Conservation (phyloP, 495 filamentous ascomycete species). For the Podospora pseudopauciseta region DNA sequence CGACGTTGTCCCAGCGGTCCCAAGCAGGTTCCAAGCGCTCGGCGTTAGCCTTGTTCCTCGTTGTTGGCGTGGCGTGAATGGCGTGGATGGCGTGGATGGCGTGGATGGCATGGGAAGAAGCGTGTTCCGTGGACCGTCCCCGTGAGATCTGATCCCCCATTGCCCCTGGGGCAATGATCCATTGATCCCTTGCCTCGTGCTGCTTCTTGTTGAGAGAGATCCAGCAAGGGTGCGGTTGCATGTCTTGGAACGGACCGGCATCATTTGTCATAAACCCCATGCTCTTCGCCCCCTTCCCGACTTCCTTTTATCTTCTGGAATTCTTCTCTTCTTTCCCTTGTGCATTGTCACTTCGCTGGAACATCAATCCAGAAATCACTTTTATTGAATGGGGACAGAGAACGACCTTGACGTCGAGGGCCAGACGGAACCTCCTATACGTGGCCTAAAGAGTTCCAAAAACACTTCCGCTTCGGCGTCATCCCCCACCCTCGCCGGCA, state of each 20-base stretch:
- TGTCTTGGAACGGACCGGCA: not conserved
- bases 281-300: conserved; percentile 8
- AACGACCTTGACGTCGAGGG: conserved; percentile 45
- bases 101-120: not conserved
- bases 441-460: conserved; percentile 39
- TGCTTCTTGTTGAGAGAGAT: not conserved
- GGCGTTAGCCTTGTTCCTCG: not conserved
- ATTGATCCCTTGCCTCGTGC: not conserved
- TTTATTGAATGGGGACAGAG: conserved; percentile 48
- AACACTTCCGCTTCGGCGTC: conserved; percentile 20
- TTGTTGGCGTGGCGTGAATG: conserved; percentile 4
- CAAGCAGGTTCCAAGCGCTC: not conserved
- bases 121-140: not conserved
- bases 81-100: not conserved
- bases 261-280: conserved; percentile 11
- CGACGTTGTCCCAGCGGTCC: not conserved
- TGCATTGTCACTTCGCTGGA: conserved; percentile 16
- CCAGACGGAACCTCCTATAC: conserved; percentile 52
- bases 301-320: conserved; percentile 7
- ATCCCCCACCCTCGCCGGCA: conserved; percentile 29
- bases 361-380: conserved; percentile 19
- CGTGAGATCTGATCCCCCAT: not conserved
- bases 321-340: conserved; percentile 10
- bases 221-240: not conserved
- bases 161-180: too few species aligned